Base-by-base conservation (phyloP, 371 early-diverging fungal genomes). In the Neoconidiobolus thromboides region DNA sequence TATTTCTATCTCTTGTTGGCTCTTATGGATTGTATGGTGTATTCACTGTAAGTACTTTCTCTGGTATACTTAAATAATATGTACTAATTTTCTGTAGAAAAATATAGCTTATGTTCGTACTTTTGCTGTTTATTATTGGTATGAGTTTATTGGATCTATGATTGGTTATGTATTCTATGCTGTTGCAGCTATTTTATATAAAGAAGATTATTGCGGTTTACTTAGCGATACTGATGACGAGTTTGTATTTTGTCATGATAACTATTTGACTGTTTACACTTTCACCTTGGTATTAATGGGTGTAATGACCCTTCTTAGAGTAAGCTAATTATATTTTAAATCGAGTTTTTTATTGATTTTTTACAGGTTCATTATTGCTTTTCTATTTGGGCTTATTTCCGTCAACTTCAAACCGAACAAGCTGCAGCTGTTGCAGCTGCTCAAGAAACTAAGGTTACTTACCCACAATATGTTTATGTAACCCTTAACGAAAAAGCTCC, bases 401-500 rank as follows among this genome's bases (percentile, higher is more conserved):
- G 57, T 46, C 57, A 46, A 37, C 57, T 57, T 41, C 43, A 57
- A n/a, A 37, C 57, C 26, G 57, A 57, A 4, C 14, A 40, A 3
- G 44, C 4, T 10, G 57, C 57, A 12, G 9, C 7, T 3, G 7
- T 4, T 6, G 36, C 7, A 7, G 49, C 26, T 49, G 14, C 26
- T 14, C 26, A 26, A 26, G 49, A 49, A 14, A 57, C 57, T 6
- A 57, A 57, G 43, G 57, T 57, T 36, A 44, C 44, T 5, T 57
- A 57, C 26, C 57, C 57, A 6, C 57, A 57, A 43, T 57, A 57
- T 37, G 40, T 57, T 57, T 57, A 14, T 26, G 57, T 57, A 5
- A 7, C 15, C 26, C 26, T 44, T 37, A 41, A 40, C 26, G 57
- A 57, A 46, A 57, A 57, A 44, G 15, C 57, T 6, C 6, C 57